Evolutionary conservation across 331 rosid genomes (phyloP).

Genomic region (Pyracantha coccinea): DNA sequence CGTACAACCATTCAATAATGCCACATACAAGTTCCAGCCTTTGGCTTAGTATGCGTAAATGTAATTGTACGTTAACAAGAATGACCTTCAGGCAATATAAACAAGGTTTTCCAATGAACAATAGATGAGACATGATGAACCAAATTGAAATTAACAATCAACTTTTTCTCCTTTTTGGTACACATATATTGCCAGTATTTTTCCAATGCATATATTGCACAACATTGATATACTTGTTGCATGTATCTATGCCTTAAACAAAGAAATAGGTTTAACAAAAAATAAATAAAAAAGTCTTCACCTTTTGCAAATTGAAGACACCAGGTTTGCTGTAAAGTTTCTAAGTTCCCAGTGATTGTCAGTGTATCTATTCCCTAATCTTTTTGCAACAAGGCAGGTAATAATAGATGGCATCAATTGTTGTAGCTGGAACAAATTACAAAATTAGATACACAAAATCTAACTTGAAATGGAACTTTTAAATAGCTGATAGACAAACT

Average conservation of each 20-base stretch:
- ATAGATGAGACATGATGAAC: background rate
- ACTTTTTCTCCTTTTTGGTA: background rate
- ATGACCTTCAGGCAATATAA: background rate
- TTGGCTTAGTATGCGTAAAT: background rate
- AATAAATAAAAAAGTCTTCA: conserved; percentile 24
- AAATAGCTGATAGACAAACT: background rate
- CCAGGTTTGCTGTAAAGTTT: conserved; percentile 65
- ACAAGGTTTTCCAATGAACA: background rate
- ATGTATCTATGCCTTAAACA: background rate
- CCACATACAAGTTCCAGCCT: background rate
- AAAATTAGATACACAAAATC: conserved; percentile 25
- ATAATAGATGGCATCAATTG: conserved; percentile 88
- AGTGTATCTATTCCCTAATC: conserved; percentile 62
- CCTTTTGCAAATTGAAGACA: conserved; percentile 84
- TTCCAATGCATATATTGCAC: background rate
- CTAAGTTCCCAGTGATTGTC: conserved; percentile 97
- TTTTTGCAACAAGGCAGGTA: conserved; percentile 83
- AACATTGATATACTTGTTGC: background rate
- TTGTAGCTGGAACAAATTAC: conserved; percentile 57
- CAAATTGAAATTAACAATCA: background rate
- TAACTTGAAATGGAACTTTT: background rate
- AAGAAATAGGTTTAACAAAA: background rate
- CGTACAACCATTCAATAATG: background rate
- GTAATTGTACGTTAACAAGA: background rate
- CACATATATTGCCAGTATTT: background rate